A percentile compares a stretch with the other conserved stretches of the same genome.
These are phyloP conservation scores for Penicillium sp. DNA, from an alignment of 2,329 filamentous ascomycete genomes.

Conservation along the genomic window DNA sequence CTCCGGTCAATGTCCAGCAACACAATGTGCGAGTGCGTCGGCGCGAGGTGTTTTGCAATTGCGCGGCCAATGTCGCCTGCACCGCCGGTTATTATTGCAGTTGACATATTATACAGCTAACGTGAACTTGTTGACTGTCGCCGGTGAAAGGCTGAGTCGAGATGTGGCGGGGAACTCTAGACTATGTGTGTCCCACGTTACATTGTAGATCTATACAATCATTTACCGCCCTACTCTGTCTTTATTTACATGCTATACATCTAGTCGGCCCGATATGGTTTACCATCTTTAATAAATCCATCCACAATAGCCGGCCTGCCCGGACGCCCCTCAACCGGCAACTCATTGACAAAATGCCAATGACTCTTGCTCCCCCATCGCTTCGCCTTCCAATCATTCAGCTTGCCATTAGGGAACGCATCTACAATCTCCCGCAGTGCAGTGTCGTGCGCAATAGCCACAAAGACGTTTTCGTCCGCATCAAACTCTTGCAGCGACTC, in stretches of 20 bases:
- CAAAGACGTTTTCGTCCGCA: conserved; percentile 24
- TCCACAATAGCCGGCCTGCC: conserved; percentile 5
- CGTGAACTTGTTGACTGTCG: no score
- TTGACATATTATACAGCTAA: background rate
- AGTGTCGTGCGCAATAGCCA: conserved; percentile 29
- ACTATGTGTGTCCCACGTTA: no score
- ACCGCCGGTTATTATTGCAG: conserved; percentile 26
- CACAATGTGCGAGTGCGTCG: conserved; percentile 20
- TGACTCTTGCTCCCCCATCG: conserved; percentile 21
- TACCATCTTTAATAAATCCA: conserved; percentile 9
- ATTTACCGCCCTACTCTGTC: background rate
- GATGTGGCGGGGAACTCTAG: no score
- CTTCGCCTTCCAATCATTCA: conserved; percentile 28
- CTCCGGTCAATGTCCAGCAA: conserved; percentile 21
- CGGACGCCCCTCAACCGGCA: conserved; percentile 14
- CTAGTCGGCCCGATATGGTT: background rate
- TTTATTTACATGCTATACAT: background rate
- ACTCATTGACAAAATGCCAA: conserved; percentile 25
- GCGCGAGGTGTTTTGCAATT: conserved; percentile 21
- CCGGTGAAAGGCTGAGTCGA: no score
- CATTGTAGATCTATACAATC: no score
- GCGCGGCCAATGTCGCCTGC: conserved; percentile 24
- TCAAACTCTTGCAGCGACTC: conserved; percentile 28
- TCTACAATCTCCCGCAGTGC: conserved; percentile 20
- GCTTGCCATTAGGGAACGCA: conserved; percentile 23